Percentiles rank a stretch among this genome's conserved stretches.
phyloP scores from a whole-genome alignment of 1,139 yeast species.

The Saccharomyces uvarum region DNA sequence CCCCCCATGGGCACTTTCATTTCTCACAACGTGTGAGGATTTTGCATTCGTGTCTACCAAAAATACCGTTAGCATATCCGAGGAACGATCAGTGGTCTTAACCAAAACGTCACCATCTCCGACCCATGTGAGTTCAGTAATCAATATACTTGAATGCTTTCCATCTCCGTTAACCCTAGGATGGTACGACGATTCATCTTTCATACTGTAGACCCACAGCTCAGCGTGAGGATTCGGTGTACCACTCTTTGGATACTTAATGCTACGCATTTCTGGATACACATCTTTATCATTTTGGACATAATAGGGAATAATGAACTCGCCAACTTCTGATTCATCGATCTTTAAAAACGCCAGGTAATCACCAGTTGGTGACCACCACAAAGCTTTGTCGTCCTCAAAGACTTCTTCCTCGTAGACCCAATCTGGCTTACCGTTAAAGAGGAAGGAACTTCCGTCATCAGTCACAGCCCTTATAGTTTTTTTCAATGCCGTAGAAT shows the following conservation, averaged over 20 bases:
- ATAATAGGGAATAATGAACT: conserved; percentile 66
- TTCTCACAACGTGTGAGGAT: conserved; percentile 36
- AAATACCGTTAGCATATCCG: conserved; percentile 53
- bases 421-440: conserved; percentile 96
- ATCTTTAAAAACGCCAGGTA: conserved; percentile 58
- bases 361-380: conserved; percentile 83
- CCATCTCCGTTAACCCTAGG: conserved; percentile 46
- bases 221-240: conserved; percentile 61
- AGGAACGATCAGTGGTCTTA: conserved; percentile 66
- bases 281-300: conserved; percentile 44
- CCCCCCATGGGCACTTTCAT: conserved; percentile 44
- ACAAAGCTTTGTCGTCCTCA: conserved; percentile 56
- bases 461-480: conserved; percentile 28
- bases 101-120: conserved; percentile 50
- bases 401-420: conserved; percentile 92
- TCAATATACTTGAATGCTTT: conserved; percentile 30
- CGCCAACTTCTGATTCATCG: conserved; percentile 69
- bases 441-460: conserved; percentile 64
- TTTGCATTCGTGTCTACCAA: conserved; percentile 40
- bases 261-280: conserved; percentile 56
- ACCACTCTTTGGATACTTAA: conserved; percentile 93
- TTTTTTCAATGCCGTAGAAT: conserved; percentile 36
- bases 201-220: conserved; percentile 36
- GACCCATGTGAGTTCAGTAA: conserved; percentile 76
- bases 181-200: conserved; percentile 33